Conservation (phyloP, 2,329 filamentous ascomycete species). For the Trichoderma sp. region DNA sequence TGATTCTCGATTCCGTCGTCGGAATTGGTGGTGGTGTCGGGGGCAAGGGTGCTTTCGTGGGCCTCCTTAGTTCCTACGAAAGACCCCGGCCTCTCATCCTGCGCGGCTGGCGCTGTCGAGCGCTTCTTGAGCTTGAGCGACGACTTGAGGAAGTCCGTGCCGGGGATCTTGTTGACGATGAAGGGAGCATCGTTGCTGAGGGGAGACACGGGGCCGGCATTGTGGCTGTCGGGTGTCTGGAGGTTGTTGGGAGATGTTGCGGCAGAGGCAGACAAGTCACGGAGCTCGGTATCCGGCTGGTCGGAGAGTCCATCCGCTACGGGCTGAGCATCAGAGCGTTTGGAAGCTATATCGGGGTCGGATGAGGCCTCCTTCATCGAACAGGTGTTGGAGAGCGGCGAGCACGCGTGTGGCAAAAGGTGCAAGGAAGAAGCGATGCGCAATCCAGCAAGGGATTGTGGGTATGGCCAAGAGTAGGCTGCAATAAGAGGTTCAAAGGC, state of each 20-base stretch:
- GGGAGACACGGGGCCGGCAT: conserved; percentile 21
- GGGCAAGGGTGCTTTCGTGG: conserved; percentile 26
- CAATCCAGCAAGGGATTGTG: neutral
- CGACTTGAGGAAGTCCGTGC: conserved; percentile 31
- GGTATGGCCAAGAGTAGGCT: neutral
- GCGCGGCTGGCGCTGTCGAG: conserved; percentile 48
- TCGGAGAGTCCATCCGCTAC: conserved; percentile 55
- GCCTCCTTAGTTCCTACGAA: conserved; percentile 47
- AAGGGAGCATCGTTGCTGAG: conserved; percentile 21
- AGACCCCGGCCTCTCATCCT: conserved; percentile 59
- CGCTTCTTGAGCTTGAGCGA: conserved; percentile 5
- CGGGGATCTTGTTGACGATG: conserved; percentile 28
- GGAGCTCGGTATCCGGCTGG: conserved; percentile 38
- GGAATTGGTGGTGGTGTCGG: conserved; percentile 36
- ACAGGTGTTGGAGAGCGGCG: conserved; percentile 37
- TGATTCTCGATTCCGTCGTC: conserved; percentile 33
- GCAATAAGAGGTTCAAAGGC: neutral
- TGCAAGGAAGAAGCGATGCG: neutral
- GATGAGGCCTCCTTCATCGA: conserved; percentile 65
- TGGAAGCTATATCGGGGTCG: conserved; percentile 58
- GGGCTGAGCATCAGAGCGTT: conserved; percentile 57
- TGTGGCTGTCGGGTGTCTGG: conserved; percentile 33
- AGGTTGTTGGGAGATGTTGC: conserved; percentile 27
- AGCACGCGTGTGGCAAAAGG: neutral
- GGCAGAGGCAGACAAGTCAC: conserved; percentile 29